A percentile compares a stretch with the other conserved stretches of the same genome.
phyloP scores from a whole-genome alignment of 306 rosid genomes.

The Sophora flavescens region DNA sequence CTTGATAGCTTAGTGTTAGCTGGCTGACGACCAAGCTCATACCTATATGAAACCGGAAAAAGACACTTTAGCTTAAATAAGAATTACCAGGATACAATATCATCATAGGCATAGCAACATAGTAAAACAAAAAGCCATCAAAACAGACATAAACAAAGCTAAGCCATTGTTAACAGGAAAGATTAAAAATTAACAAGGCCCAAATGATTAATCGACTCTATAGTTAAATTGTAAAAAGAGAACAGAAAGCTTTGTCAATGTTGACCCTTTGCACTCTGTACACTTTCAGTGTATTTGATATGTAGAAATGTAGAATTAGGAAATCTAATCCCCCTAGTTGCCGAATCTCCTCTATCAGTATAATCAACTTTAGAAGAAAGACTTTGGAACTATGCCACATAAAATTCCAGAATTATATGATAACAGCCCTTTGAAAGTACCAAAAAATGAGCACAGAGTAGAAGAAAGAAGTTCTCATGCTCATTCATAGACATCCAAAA shows the following conservation, averaged over 20 bases:
- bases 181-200: too few relatives aligned
- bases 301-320: not conserved
- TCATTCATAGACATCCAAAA: too few relatives aligned
- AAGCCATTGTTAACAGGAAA: not conserved
- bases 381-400: not conserved
- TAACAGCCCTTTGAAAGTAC: not conserved
- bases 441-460: not conserved
- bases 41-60: constrained; percentile 45
- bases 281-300: too few relatives aligned
- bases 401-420: not conserved
- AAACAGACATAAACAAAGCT: not conserved
- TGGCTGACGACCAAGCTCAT: constrained; percentile 70
- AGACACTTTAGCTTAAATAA: not conserved
- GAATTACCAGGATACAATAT: not conserved
- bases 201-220: not conserved
- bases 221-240: not conserved
- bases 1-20: constrained; percentile 65
- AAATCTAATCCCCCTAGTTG: not conserved
- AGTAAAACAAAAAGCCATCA: not conserved
- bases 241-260: too few relatives aligned
- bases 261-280: too few relatives aligned
- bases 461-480: not conserved
- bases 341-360: not conserved
- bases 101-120: too few relatives aligned
- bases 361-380: not conserved